Conservation (phyloP, 345 rosid genomes). For the Populus deltoides region DNA sequence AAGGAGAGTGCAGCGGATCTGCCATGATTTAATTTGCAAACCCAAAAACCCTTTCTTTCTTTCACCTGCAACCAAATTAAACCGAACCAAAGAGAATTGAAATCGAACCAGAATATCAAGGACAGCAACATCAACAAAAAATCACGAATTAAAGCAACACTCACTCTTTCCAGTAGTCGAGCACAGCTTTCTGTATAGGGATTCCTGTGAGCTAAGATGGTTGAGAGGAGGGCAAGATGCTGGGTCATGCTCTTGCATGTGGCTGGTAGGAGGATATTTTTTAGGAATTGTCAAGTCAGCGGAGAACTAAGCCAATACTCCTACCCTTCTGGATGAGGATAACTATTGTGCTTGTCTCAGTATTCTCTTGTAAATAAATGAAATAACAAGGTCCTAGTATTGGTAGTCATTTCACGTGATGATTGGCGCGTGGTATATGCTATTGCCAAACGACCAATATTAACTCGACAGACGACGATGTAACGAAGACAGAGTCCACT, state of each 20-base stretch:
- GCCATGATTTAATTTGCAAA: neutral
- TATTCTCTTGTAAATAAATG: neutral
- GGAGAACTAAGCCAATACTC: neutral
- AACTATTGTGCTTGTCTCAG: neutral
- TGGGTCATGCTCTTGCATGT: neutral
- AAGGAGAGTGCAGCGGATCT: neutral
- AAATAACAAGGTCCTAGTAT: neutral
- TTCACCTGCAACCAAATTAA: neutral
- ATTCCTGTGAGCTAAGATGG: neutral
- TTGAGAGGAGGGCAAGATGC: neutral
- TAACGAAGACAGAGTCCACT: neutral
- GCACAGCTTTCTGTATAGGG: neutral
- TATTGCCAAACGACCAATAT: neutral
- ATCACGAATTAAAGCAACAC: neutral
- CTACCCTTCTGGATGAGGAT: neutral
- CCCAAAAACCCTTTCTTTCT: neutral
- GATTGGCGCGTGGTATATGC: neutral
- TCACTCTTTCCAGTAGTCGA: neutral
- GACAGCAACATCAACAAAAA: neutral
- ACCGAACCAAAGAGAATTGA: neutral
- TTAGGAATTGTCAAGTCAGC: neutral
- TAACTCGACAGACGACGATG: neutral
- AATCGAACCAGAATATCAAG: neutral
- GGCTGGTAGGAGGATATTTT: neutral
- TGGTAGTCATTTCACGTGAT: neutral